Base-by-base conservation (phyloP, 1,139 yeast genomes). In the Zygotorulaspora mrakii region DNA sequence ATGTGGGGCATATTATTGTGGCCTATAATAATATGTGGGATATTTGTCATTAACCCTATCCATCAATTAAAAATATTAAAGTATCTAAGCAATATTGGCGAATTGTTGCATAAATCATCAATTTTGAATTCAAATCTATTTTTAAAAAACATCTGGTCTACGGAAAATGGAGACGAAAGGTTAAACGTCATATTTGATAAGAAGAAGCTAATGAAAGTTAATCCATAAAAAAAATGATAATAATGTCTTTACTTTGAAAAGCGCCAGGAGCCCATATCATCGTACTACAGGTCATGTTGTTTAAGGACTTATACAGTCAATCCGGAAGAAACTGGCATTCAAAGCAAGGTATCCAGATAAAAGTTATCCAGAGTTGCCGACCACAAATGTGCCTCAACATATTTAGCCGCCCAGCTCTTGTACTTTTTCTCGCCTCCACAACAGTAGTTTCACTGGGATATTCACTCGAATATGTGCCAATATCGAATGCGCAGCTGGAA, bases 1-100 rank as follows among this genome's bases (percentile, higher is more conserved):
- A 42, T 45, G 12, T 48, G 52, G 52, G 48, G 46, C 1, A 43
- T 47, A 14, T 25, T 48, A 20, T 31, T 43, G 1, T 48, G 52
- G 52, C 35, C 52, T 5, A 33, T 47, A 3, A 32, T 43, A 9
- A 26, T 45, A 2, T 40, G 46, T 13, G 52, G 52, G 7, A 35
- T 44, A 6, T 48, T 47, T 32, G 40, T 42, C 2, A 20, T 31
- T 7, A 35, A 45, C 3, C 29, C 39, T 8, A 24, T 22, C 6
- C 42, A 45, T 17, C 47, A 45, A 32, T 31, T 20, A 10, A 21
- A 30, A 16, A 40, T 47, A 4, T 14, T 43, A 24, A 34, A 22
- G 17, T 44, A 39, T 28, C 23, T 47, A 20, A 27, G 37, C 21
- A 29, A 40, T 17, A 32, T 40, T n/a, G 43, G 46, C 8, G 42